Conservation (phyloP, 2,329 filamentous ascomycete species). For the Aspergillus glaucus region DNA sequence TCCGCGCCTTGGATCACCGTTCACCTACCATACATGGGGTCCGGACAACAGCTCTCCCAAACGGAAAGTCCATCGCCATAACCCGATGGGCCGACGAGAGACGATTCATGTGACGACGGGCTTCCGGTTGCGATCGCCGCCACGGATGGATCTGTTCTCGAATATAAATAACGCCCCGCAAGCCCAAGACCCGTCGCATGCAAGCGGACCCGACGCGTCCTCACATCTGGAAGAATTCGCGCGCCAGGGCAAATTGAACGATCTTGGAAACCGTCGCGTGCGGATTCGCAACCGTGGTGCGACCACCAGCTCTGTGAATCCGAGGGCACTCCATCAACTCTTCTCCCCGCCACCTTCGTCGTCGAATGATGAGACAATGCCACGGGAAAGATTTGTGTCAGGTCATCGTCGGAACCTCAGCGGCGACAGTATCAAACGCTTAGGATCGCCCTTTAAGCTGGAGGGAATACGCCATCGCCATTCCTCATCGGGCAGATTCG, state of each 20-base stretch:
- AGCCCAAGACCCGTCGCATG: conserved; percentile 31
- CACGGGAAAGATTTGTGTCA: conserved; percentile 15
- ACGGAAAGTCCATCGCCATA: conserved; percentile 24
- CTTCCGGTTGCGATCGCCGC: conserved; percentile 44
- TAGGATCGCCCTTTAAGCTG: conserved; percentile 44
- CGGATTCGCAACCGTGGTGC: conserved; percentile 58
- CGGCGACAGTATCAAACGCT: conserved; percentile 37
- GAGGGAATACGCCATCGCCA: conserved; percentile 31
- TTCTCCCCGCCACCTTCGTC: conserved; percentile 46
- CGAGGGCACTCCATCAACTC: conserved; percentile 47
- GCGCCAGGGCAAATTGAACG: conserved; percentile 32
- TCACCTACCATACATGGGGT: conserved; percentile 46
- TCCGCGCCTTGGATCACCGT: conserved; percentile 44
- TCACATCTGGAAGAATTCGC: conserved; percentile 47
- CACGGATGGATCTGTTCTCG: conserved; percentile 50
- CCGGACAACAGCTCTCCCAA: conserved; percentile 29
- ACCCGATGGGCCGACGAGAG: conserved; percentile 31
- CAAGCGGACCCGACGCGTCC: conserved; percentile 53
- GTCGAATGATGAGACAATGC: conserved; percentile 17
- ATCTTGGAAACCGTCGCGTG: conserved; percentile 50
- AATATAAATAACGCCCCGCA: conserved; percentile 41
- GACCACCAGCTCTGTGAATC: conserved; percentile 52
- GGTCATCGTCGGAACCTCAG: conserved; percentile 28
- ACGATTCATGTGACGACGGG: conserved; percentile 40
- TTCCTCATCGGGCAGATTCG: conserved; percentile 19